phyloP scores from a whole-genome alignment of 192 early-diverging fungal genomes.

The Chytriomyces sp. region DNA sequence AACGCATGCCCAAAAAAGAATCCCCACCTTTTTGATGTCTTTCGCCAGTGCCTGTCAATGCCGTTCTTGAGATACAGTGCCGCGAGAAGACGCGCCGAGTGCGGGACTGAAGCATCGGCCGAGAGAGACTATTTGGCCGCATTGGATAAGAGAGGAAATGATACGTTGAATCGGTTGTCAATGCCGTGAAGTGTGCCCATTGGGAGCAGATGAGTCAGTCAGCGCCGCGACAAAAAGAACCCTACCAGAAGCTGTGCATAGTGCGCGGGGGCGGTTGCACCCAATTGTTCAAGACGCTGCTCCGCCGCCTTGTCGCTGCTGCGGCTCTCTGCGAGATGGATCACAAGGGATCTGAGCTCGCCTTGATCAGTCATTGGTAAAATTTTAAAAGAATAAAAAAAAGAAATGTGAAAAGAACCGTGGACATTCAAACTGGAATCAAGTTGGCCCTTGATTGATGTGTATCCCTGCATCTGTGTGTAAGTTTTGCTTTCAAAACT shows the following conservation, averaged over 20 bases:
- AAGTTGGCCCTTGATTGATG: too few relatives aligned
- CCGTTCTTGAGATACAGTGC: constrained; percentile 88
- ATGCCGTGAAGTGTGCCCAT: neutral
- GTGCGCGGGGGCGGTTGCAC: neutral
- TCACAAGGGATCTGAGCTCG: neutral
- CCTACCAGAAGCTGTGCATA: constrained; percentile 12
- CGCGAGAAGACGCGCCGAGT: constrained; percentile 73
- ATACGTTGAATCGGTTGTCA: neutral
- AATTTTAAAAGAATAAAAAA: too few relatives aligned
- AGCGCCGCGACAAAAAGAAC: neutral
- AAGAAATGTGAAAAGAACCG: too few relatives aligned
- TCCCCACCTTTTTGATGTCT: constrained; percentile 63
- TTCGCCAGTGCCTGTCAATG: constrained; percentile 89
- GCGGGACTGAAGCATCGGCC: constrained; percentile 67
- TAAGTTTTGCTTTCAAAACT: too few relatives aligned
- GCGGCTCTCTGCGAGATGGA: neutral
- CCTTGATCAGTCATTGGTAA: too few relatives aligned
- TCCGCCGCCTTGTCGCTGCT: constrained; percentile 15
- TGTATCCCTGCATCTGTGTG: too few relatives aligned
- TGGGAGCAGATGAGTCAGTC: neutral
- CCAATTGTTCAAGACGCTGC: neutral
- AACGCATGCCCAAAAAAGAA: neutral
- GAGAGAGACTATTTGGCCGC: constrained; percentile 69
- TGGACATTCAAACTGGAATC: too few relatives aligned
- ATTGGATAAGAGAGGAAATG: neutral